phyloP scores from a whole-genome alignment of 139 green algal species.

The Picochlorum sp. region DNA sequence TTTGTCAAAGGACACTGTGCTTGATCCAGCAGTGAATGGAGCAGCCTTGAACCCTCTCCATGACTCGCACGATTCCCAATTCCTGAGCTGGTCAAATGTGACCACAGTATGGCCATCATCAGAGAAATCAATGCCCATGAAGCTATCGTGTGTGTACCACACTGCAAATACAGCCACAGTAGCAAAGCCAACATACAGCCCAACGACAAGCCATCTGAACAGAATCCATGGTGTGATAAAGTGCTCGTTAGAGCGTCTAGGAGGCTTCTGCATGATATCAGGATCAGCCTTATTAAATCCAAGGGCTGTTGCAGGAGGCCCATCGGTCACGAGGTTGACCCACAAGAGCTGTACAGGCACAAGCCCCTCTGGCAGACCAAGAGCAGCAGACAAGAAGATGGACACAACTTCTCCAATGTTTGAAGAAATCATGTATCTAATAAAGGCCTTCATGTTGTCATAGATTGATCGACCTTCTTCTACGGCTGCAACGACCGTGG shows the following conservation, averaged over 20 bases:
- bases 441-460: conserved; percentile 97
- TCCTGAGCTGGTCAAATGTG: conserved; percentile 79
- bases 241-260: conserved; percentile 33
- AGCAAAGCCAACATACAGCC: conserved; percentile 90
- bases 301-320: conserved; percentile 94
- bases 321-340: conserved; percentile 99
- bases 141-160: conserved; percentile 86
- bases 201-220: conserved; percentile 68
- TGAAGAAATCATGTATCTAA: conserved; percentile 93
- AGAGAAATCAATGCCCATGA: conserved; percentile 69
- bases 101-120: conserved; percentile 85
- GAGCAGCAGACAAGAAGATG: conserved; percentile 96
- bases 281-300: conserved; percentile 88
- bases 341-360: conserved; percentile 95
- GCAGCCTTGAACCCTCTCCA: conserved; percentile 66
- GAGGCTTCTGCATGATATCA: conserved; percentile 82
- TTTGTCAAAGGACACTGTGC: conserved; percentile 45
- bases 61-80: conserved; percentile 79
- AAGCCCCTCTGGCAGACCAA: conserved; percentile 92
- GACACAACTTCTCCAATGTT: conserved; percentile 97
- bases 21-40: conserved; percentile 53
- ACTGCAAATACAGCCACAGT: conserved; percentile 89
- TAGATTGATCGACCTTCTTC: conserved; percentile 95
- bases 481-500: conserved; percentile 76
- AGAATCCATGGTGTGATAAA: conserved; percentile 57